Evolutionary conservation across 495 filamentous ascomycete species (phyloP).

Genomic region (Aspergillus coremiiformis): DNA sequence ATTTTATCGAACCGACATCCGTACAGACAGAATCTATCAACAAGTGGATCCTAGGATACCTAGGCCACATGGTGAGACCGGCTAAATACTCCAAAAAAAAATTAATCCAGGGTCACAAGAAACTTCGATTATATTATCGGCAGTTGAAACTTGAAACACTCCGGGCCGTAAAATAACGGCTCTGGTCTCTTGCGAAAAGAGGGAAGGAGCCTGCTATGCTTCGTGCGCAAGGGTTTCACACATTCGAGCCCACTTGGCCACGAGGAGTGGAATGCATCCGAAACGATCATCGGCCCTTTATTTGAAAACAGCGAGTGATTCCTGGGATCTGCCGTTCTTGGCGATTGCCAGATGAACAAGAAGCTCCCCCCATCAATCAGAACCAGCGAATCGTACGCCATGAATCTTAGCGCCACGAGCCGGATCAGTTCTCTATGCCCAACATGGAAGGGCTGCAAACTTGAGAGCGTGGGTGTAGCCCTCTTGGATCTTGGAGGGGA

Average conservation of each 20-base stretch:
- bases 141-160: slow-evolving; percentile 1
- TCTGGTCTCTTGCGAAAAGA: background rate
- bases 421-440: slow-evolving; percentile 9
- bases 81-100: background rate
- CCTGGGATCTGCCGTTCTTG: slow-evolving; percentile 15
- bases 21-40: background rate
- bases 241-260: slow-evolving; percentile 1
- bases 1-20: background rate
- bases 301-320: slow-evolving; percentile 6
- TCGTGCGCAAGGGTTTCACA: slow-evolving; percentile 1
- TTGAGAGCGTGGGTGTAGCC: slow-evolving; percentile 3
- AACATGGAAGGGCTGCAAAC: slow-evolving; percentile 1
- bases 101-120: background rate
- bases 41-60: slow-evolving; percentile 9
- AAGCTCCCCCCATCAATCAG: slow-evolving; percentile 12
- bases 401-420: slow-evolving; percentile 7
- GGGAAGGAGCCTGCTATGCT: slow-evolving; percentile 1
- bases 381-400: slow-evolving; percentile 11
- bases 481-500: slow-evolving; percentile 13
- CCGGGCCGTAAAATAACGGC: background rate
- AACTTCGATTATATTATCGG: background rate
- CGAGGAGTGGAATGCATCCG: slow-evolving; percentile 2
- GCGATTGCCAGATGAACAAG: slow-evolving; percentile 10
- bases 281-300: slow-evolving; percentile 7
- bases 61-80: slow-evolving; percentile 14